phyloP scores from a whole-genome alignment of 208 protist genomes.

The Trypanosoma theileri region DNA sequence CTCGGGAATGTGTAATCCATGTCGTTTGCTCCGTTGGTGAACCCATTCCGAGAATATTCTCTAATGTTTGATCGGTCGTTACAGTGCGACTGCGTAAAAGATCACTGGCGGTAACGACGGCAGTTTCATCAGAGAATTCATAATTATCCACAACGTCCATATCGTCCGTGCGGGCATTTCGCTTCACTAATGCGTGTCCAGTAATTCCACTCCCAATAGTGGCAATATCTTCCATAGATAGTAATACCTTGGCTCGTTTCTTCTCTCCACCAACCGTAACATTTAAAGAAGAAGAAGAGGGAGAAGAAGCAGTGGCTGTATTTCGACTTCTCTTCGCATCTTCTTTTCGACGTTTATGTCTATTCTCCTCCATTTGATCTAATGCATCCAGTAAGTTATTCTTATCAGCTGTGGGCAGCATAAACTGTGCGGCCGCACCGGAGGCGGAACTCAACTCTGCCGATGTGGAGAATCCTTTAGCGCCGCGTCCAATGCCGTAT shows the following conservation, averaged over 20 bases:
- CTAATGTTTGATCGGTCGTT: constrained; percentile 42
- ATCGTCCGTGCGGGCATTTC: constrained; percentile 67
- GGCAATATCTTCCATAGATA: constrained; percentile 34
- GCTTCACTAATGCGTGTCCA: constrained; percentile 37
- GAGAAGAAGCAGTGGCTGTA: background rate
- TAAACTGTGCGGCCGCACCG: background rate
- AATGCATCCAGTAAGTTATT: constrained; percentile 35
- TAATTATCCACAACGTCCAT: constrained; percentile 68
- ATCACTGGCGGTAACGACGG: constrained; percentile 67
- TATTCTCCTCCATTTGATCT: constrained; percentile 53
- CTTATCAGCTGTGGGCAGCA: constrained; percentile 24
- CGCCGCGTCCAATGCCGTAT: constrained; percentile 77
- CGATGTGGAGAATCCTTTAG: constrained; percentile 70
- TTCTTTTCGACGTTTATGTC: constrained; percentile 20
- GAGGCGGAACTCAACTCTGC: constrained; percentile 58
- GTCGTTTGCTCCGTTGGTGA: constrained; percentile 80
- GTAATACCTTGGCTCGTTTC: constrained; percentile 13
- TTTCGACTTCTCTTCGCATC: constrained; percentile 1
- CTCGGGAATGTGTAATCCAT: constrained; percentile 80
- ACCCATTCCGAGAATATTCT: constrained; percentile 70
- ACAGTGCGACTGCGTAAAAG: constrained; percentile 43
- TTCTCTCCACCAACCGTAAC: background rate
- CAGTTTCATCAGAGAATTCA: constrained; percentile 66
- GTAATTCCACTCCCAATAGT: constrained; percentile 22
- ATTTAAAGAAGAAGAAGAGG: too few species aligned